Conservation (phyloP, 108 stramenopile species). For the Cyclotella atomus region DNA sequence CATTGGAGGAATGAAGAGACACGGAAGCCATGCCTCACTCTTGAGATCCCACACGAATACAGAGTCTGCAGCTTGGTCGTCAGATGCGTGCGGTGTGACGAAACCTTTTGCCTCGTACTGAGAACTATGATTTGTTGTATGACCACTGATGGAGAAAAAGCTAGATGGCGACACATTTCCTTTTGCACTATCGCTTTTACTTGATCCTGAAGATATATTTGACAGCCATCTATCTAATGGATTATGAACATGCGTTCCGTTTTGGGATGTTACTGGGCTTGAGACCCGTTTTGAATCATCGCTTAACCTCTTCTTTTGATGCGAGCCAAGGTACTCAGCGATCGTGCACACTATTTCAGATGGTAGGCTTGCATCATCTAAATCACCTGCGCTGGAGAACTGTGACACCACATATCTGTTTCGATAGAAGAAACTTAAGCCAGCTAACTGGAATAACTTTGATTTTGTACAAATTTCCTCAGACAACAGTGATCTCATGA, state of each 20-base stretch:
- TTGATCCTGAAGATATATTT: slow-evolving; percentile 15
- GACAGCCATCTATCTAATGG: slow-evolving; percentile 25
- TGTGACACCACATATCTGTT: slow-evolving; percentile 36
- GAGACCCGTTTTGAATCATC: background rate
- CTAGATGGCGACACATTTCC: background rate
- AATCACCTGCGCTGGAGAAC: background rate
- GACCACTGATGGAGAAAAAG: background rate
- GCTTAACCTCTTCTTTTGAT: slow-evolving; percentile 14
- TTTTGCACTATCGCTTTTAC: background rate
- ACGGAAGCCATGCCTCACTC: slow-evolving; percentile 67
- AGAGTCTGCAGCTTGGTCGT: slow-evolving; percentile 8
- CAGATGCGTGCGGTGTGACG: background rate
- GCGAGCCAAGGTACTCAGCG: slow-evolving; percentile 29
- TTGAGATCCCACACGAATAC: slow-evolving; percentile 52
- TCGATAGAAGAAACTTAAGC: slow-evolving; percentile 46
- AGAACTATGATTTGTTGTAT: background rate
- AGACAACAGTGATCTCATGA: slow-evolving; percentile 32
- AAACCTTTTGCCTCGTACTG: background rate
- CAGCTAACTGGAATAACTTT: slow-evolving; percentile 20
- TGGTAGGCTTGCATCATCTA: slow-evolving; percentile 9
- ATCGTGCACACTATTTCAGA: slow-evolving; percentile 41
- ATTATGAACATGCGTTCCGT: background rate
- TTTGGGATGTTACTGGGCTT: background rate
- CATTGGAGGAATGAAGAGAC: slow-evolving; percentile 40
- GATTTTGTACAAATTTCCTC: slow-evolving; percentile 14